Evolutionary conservation across 768 basidiomycete species (phyloP), one percentile per base, ranked within the genome.

Genomic region (Mrakia blollopis): DNA sequence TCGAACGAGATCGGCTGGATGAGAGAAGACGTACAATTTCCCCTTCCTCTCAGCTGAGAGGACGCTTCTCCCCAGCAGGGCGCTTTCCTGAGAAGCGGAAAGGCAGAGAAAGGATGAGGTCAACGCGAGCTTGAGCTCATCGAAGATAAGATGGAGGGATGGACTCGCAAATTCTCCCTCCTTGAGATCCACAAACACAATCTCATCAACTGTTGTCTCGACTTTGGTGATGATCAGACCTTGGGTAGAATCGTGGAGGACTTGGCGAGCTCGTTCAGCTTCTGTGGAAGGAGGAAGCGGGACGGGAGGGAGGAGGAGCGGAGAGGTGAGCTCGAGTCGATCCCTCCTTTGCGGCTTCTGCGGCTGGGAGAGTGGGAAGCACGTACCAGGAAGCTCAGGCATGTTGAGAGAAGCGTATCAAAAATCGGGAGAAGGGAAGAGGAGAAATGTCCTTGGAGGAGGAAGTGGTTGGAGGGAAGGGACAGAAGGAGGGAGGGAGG

Each of bases 11-110:
- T 37, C 62, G 28, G 35, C 13, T 1, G 18, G n/a, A n/a, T n/a
- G n/a, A n/a, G n/a, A n/a, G n/a, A n/a, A n/a, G 50, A 73, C 76
- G 6, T 13, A 78, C 77, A 73, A 47, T 50, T 78, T 78, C 4
- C 77, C 77, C 16, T 57, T 67, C 23, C 77, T 35, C 57, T 74
- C 73, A 25, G 62, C 63, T 25, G 65, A 68, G 3, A 69, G 18
- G 32, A 78, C 67, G 3, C 16, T 60, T 11, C 77, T 28, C 3
- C 71, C 76, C 0, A 50, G 25, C 11, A 77, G 62, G 13, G 60
- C 30, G 11, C 44, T 18, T 57, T 71, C 61, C 73, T 74, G 61
- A 0, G 21, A 35, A 41, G 7, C 39, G 13, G 35, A 35, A 16
- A 30, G 11, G 14, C 32, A 25, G 16, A 44, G 39, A 8, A 18